These are phyloP conservation scores for Omphalea diandra DNA, from an alignment of 441 rosid genomes.

Conservation along the genomic window DNA sequence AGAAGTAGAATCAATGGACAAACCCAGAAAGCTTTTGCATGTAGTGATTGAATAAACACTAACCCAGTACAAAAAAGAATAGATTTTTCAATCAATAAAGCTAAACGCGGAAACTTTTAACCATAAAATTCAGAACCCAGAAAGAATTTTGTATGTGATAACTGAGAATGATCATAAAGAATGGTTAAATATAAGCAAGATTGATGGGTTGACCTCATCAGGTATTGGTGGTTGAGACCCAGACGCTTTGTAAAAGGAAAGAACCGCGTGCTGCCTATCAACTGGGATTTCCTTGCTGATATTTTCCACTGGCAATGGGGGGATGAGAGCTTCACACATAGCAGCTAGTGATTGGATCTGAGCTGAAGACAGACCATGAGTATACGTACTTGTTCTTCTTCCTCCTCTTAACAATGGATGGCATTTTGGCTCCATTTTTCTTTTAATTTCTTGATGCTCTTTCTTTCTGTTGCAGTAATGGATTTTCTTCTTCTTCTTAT, in stretches of 20 bases:
- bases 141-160: not conserved
- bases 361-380: slow-evolving; percentile 60
- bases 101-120: not conserved
- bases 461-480: slow-evolving; percentile 1
- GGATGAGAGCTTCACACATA: slow-evolving; percentile 60
- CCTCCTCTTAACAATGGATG: slow-evolving; percentile 60
- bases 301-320: slow-evolving; percentile 40
- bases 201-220: slow-evolving; percentile 63
- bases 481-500: not conserved
- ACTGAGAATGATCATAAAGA: no score
- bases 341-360: slow-evolving; percentile 67
- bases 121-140: not conserved
- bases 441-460: not conserved
- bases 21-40: not conserved
- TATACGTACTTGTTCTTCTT: slow-evolving; percentile 24
- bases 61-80: no score
- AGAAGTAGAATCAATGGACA: not conserved
- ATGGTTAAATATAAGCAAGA: not conserved
- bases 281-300: slow-evolving; percentile 22
- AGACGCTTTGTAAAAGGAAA: slow-evolving; percentile 47
- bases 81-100: no score
- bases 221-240: slow-evolving; percentile 63
- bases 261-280: slow-evolving; percentile 28
- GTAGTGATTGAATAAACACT: not conserved
- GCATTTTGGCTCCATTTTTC: slow-evolving; percentile 18